Conservation (phyloP, 2,329 filamentous ascomycete species). For the Sporothrix schenckii region DNA sequence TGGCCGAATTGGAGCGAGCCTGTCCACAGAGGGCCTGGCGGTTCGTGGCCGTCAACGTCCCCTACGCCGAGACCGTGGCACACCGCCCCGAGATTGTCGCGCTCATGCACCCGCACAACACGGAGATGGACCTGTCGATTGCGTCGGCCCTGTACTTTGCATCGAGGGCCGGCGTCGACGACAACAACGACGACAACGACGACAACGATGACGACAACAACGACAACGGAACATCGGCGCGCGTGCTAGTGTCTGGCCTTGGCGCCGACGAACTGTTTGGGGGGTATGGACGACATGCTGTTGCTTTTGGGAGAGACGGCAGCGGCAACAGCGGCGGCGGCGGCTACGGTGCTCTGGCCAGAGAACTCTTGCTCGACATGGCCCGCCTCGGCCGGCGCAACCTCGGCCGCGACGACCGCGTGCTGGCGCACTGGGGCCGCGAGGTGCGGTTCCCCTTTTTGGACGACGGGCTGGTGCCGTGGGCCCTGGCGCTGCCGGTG, state of each 20-base stretch:
- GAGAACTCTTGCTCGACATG: constrained; percentile 85
- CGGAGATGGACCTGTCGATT: constrained; percentile 98
- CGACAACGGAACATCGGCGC: constrained; percentile 53
- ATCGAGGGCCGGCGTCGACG: constrained; percentile 60
- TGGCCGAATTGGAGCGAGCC: constrained; percentile 68
- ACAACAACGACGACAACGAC: constrained; percentile 47
- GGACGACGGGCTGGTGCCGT: constrained; percentile 82
- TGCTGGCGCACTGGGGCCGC: constrained; percentile 84
- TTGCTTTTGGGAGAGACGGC: constrained; percentile 64
- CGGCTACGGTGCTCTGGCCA: constrained; percentile 71
- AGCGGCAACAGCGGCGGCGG: constrained; percentile 42
- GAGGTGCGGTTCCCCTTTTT: constrained; percentile 90
- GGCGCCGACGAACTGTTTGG: constrained; percentile 97
- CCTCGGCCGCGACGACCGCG: constrained; percentile 87
- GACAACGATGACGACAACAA: constrained; percentile 47
- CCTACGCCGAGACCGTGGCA: constrained; percentile 71
- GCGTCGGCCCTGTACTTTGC: constrained; percentile 94
- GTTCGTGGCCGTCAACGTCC: constrained; percentile 81
- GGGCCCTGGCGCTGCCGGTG: constrained; percentile 73
- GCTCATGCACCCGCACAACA: constrained; percentile 90
- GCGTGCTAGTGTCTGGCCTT: constrained; percentile 86
- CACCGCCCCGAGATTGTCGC: constrained; percentile 71
- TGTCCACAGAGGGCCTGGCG: constrained; percentile 76
- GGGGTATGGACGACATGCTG: constrained; percentile 82
- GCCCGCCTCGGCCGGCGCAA: constrained; percentile 88